These are phyloP conservation scores for Thalia dealbata DNA, from an alignment of 176 grass and related monocot genomes.

Conservation along the genomic window DNA sequence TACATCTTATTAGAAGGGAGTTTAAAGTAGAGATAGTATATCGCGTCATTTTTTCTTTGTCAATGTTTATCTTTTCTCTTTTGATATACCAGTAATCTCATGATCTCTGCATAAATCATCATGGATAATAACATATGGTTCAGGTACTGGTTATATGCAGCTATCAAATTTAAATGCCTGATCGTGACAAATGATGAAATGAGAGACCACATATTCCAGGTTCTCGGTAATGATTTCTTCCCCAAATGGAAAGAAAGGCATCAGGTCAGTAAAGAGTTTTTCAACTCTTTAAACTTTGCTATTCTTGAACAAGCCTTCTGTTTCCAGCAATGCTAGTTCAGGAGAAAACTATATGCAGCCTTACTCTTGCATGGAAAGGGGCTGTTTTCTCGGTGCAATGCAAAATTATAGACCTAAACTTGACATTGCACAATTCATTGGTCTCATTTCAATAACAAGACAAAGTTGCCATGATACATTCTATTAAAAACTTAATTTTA, in stretches of 20 bases:
- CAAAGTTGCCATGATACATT: background rate
- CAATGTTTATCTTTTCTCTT: background rate
- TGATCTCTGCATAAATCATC: constrained; percentile 29
- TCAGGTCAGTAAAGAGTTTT: constrained; percentile 38
- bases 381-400: background rate
- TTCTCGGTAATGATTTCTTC: constrained; percentile 53
- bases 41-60: background rate
- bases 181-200: constrained; percentile 80
- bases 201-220: constrained; percentile 70
- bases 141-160: constrained; percentile 78
- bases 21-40: background rate
- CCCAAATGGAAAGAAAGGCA: constrained; percentile 77
- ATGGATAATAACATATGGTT: constrained; percentile 28
- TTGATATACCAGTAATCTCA: constrained; percentile 15
- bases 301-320: constrained; percentile 2
- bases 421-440: background rate
- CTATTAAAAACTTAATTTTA: background rate
- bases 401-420: background rate
- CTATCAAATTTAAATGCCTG: constrained; percentile 72
- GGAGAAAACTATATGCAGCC: too few species aligned
- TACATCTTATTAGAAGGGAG: background rate
- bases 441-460: background rate
- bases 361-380: too few species aligned
- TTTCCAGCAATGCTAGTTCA: background rate
- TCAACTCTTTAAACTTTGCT: constrained; percentile 5